Base-by-base conservation (phyloP, 2,329 filamentous ascomycete species). In the Aspergillus terreus region DNA sequence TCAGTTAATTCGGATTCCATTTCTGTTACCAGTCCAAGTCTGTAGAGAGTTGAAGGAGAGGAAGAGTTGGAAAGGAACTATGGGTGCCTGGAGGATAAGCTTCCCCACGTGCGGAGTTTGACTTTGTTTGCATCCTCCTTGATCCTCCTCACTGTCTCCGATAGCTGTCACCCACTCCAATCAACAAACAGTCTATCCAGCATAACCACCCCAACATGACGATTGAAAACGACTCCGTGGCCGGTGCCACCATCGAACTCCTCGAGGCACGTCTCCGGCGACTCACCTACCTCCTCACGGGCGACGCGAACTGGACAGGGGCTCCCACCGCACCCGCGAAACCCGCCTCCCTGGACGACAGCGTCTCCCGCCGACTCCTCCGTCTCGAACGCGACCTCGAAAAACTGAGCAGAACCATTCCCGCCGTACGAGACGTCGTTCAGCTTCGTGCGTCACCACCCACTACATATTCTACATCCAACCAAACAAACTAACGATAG, bases 251-350 rank as follows among this genome's bases (percentile, higher is more conserved):
- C 3, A 70, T 75, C 15, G 70, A 74, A 48, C 67, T 76, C 42
- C 71, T 77, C 10, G 71, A 76, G 54, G 65, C 67, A 9, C 74
- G 75, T 46, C 66, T 77, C 10, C 70, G 66, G 46, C 68, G 72
- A 44, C 64, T 77, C 47, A 71, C 75, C 54, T 77, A 72, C 58
- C 68, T 77, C 42, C 64, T 77, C 11, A 73, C 68, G 10, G 74
- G 74, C 49, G 62, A 66, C 46, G 66, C 68, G 17, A 64, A 67
- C 57, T 73, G 73, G 68, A 68, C 69, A 4, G 73, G 73, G 33
- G 56, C 67, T 11, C 71, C 72, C 40, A 61, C 60, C 23, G 50
- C 65, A 19, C 66, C 66, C 38, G 47, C 63, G 35, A 68, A 67
- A 52, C 68, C 71, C n/a, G 46, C 66, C 6, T 62, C 65, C 1